Percentiles rank a stretch among this genome's conserved stretches.
phyloP scores from a whole-genome alignment of 179 eudicot genomes.

The Silene noctiflora region DNA sequence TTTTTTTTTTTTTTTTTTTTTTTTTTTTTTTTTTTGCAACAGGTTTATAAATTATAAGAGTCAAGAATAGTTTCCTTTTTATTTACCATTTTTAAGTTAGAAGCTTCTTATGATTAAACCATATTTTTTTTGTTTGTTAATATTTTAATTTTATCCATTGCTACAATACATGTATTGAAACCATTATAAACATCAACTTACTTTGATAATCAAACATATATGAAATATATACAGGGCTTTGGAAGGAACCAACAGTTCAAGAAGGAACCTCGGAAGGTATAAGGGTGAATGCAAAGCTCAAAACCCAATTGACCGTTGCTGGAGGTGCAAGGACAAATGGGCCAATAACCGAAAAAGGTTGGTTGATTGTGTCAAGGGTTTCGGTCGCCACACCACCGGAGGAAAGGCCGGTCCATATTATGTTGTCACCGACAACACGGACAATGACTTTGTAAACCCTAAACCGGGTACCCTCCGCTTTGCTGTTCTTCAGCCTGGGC shows the following conservation, averaged over 20 bases:
- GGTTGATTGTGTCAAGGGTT: slow-evolving; percentile 62
- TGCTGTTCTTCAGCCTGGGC: slow-evolving; percentile 56
- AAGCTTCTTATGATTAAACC: no score
- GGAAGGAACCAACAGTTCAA: slow-evolving; percentile 31
- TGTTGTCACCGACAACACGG: slow-evolving; percentile 50
- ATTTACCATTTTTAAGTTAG: no score
- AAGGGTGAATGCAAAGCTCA: slow-evolving; percentile 57
- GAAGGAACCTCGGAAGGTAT: slow-evolving; percentile 35
- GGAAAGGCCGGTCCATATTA: slow-evolving; percentile 57
- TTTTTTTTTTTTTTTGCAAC: no score
- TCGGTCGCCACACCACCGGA: slow-evolving; percentile 59
- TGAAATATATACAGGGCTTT: slow-evolving; percentile 24
- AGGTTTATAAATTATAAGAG: no score
- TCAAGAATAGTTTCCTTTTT: no score
- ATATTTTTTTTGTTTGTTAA: no score
- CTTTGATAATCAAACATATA: no score
- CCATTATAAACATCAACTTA: no score
- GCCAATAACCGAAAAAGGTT: slow-evolving; percentile 48
- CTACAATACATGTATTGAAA: no score
- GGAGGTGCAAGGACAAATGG: slow-evolving; percentile 71
- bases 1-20: no score
- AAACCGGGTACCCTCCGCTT: slow-evolving; percentile 70
- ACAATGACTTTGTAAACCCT: slow-evolving; percentile 47
- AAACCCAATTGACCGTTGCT: slow-evolving; percentile 81
- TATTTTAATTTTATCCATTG: no score